Base-by-base conservation (phyloP, 164 flowering plant species). In the Dillenia suffruticosa region DNA sequence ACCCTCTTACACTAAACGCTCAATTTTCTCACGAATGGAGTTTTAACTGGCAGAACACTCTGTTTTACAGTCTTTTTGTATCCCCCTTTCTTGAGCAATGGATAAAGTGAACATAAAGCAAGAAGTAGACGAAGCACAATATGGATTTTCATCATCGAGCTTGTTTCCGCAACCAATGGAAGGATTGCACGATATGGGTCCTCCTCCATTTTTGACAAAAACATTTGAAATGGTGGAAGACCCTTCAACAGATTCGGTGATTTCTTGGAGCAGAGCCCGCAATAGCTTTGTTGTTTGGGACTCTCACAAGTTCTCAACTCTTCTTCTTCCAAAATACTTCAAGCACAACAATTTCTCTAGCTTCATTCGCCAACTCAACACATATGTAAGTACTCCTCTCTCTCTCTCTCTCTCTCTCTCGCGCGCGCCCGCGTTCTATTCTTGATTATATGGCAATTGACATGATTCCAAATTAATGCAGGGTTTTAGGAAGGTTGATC, bases 401-500 rank as follows among this genome's bases (percentile, higher is more conserved):
- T 46, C 54, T 9, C 10, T 49, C 5, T 32, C 44, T 16, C 10
- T 40, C 13, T 44, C 40, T 58, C 19, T 0, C 54, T n/a, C n/a
- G n/a, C n/a, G n/a, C n/a, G n/a, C n/a, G n/a, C n/a, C n/a, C n/a
- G 2, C 4, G 40, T 32, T 61, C 19, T 17, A 43, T 43, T 51
- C 57, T 24, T 43, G 57, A 44, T 54, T 22, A 24, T 16, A 54
- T 10, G 2, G 13, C 10, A 13, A 13, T 47, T 47, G 49, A 47
- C 13, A 10, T 13, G 49, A 13, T 9, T 47, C 12, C 19, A 43
- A 56, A 49, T 51, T 46, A 54, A 55, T 78, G 55, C 83, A 92
- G 97, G 96, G 96, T 49, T 92, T 92, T 53, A 82, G 81, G 59
- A 92, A 92, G 71, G 84, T 90, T 54, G 96, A 92, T 71, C 90